Percentiles rank a stretch among this genome's conserved stretches.
Evolutionary conservation across 2,329 filamentous ascomycete genomes (phyloP).

Genomic region (Penicillium concentricum): DNA sequence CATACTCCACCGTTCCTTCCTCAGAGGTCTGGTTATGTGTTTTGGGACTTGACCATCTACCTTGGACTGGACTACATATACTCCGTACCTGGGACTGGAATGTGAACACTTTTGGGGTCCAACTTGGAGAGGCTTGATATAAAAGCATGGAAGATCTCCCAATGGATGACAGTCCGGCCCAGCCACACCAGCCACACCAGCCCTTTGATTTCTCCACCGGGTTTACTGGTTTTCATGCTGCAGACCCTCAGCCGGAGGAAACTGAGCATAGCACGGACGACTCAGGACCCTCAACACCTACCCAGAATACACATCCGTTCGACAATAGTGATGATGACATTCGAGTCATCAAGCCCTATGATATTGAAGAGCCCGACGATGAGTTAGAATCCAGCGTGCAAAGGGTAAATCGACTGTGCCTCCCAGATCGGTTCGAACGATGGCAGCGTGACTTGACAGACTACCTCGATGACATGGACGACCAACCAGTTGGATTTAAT

Average conservation of each 20-base stretch:
- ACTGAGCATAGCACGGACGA: constrained; percentile 15
- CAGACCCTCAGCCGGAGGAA: constrained; percentile 1
- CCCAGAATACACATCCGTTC: background rate
- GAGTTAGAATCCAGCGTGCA: constrained; percentile 12
- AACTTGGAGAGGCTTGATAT: background rate
- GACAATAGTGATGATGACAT: constrained; percentile 19
- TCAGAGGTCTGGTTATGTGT: background rate
- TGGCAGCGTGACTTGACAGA: constrained; percentile 38
- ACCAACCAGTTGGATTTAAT: constrained; percentile 27
- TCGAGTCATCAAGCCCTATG: constrained; percentile 40
- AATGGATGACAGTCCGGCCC: constrained; percentile 3
- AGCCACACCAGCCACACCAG: background rate
- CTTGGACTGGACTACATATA: background rate
- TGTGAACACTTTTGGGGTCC: background rate
- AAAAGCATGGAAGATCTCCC: background rate
- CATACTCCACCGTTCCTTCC: background rate
- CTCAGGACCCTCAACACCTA: constrained; percentile 14
- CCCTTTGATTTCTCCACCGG: background rate
- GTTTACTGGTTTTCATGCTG: background rate
- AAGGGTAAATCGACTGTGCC: constrained; percentile 15
- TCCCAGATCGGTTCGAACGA: constrained; percentile 24
- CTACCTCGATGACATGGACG: constrained; percentile 33
- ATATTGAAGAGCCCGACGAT: constrained; percentile 38
- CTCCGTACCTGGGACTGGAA: background rate
- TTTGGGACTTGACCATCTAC: background rate